These are phyloP conservation scores for Carpinus fangiana DNA, from an alignment of 306 rosid genomes.

Conservation along the genomic window DNA sequence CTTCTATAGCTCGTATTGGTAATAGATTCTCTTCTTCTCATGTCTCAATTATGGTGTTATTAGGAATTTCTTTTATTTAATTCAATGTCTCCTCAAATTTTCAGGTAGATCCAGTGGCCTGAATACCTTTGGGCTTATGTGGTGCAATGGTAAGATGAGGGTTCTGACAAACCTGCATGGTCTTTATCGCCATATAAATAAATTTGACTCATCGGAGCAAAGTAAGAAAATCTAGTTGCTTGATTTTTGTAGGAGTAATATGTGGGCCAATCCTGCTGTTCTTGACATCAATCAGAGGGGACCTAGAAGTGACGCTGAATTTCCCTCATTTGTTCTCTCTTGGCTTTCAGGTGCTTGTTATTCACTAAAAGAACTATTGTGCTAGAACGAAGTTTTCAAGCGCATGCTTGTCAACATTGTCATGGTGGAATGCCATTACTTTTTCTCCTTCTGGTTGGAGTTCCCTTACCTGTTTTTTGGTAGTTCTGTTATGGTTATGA, in stretches of 20 bases:
- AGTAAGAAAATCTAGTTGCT: conserved; percentile 10
- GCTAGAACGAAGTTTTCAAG: background rate
- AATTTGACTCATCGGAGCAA: conserved; percentile 7
- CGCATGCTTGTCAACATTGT: background rate
- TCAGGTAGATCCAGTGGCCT: conserved; percentile 78
- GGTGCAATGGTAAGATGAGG: conserved; percentile 78
- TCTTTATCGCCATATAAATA: conserved; percentile 1
- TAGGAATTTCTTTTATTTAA: conserved; percentile 1
- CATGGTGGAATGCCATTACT: background rate
- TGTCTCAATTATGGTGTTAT: conserved; percentile 14
- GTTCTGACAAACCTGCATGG: conserved; percentile 4
- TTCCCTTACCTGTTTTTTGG: background rate
- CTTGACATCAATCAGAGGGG: conserved; percentile 64
- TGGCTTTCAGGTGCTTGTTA: conserved; percentile 70
- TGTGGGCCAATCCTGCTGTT: conserved; percentile 70
- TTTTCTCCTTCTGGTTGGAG: background rate
- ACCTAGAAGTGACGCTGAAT: conserved; percentile 44
- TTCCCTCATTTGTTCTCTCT: conserved; percentile 51
- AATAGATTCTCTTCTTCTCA: conserved; percentile 26
- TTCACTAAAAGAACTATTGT: conserved; percentile 4
- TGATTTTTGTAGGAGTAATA: conserved; percentile 47
- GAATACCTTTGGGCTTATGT: conserved; percentile 74
- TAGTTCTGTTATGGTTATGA: background rate
- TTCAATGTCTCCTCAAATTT: conserved; percentile 15
- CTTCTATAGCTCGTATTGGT: conserved; percentile 69